Percentiles rank a stretch among this genome's conserved stretches.
These are phyloP conservation scores for Beauveria varroae DNA, from an alignment of 2,329 filamentous ascomycete species.

Conservation along the genomic window DNA sequence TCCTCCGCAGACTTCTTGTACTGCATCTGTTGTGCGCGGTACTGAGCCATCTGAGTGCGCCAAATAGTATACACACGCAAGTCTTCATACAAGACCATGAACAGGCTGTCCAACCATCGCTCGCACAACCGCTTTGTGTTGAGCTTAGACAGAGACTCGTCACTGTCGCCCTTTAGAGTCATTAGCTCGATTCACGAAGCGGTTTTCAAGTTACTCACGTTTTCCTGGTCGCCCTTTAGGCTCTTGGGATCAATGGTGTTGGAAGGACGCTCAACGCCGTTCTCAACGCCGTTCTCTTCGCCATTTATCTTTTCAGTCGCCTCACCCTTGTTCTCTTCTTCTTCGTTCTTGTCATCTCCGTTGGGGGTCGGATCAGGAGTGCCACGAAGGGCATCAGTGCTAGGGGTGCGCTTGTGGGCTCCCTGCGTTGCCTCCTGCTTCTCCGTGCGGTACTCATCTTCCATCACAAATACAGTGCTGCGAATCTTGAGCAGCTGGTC, in stretches of 20 bases:
- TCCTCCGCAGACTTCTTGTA: slow-evolving; percentile 97
- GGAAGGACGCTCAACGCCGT: slow-evolving; percentile 64
- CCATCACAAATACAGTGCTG: slow-evolving; percentile 98
- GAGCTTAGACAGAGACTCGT: slow-evolving; percentile 77
- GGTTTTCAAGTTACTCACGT: slow-evolving; percentile 39
- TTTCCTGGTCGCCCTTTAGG: slow-evolving; percentile 67
- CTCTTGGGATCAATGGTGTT: slow-evolving; percentile 72
- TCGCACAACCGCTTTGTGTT: slow-evolving; percentile 97
- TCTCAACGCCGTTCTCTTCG: slow-evolving; percentile 19
- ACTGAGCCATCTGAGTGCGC: slow-evolving; percentile 96
- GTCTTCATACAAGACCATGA: slow-evolving; percentile 99
- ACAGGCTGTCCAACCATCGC: slow-evolving; percentile 94
- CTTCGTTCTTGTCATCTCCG: slow-evolving; percentile 32
- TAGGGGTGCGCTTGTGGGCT: slow-evolving; percentile 60
- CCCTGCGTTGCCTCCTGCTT: slow-evolving; percentile 54
- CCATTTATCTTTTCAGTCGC: slow-evolving; percentile 32
- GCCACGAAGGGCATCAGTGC: slow-evolving; percentile 69
- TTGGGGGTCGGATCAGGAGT: slow-evolving; percentile 55
- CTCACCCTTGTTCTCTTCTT: slow-evolving; percentile 26
- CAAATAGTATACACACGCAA: slow-evolving; percentile 98
- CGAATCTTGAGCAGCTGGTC: slow-evolving; percentile 90
- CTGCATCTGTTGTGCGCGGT: slow-evolving; percentile 82
- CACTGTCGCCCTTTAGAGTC: slow-evolving; percentile 46
- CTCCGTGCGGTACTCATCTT: slow-evolving; percentile 93
- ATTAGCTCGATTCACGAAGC: slow-evolving; percentile 15